A percentile compares a stretch with the other conserved stretches of the same genome.
Conservation (phyloP, 2,329 filamentous ascomycete species). For the Aspergillus sp. region DNA sequence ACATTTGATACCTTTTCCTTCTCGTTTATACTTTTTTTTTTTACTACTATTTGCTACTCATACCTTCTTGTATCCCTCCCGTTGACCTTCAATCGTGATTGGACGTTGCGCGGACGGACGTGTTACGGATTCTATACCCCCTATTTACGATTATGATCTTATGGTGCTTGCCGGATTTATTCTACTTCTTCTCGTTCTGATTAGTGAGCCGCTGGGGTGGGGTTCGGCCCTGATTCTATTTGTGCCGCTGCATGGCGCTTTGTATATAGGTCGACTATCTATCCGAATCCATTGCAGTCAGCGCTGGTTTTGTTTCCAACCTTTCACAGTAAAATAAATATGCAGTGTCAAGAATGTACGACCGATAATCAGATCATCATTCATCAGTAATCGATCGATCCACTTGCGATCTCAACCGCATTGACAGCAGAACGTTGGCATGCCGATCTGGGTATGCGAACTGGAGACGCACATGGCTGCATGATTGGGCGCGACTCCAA, state of each 20-base stretch:
- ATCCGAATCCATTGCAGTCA: slow-evolving; percentile 12
- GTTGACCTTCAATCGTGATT: slow-evolving; percentile 5
- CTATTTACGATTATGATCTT: slow-evolving; percentile 33
- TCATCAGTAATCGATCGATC: background rate
- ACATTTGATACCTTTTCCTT: slow-evolving; percentile 11
- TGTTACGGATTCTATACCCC: slow-evolving; percentile 34
- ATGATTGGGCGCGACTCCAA: background rate
- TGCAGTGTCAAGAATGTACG: background rate
- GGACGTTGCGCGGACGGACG: slow-evolving; percentile 9
- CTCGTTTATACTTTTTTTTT: slow-evolving; percentile 18
- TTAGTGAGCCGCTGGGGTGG: slow-evolving; percentile 9
- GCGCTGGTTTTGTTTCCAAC: background rate
- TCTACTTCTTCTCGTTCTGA: slow-evolving; percentile 21
- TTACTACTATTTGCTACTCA: slow-evolving; percentile 20
- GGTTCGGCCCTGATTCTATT: slow-evolving; percentile 7
- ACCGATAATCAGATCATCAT: background rate
- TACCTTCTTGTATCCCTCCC: slow-evolving; percentile 19
- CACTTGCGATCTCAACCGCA: background rate
- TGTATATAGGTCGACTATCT: slow-evolving; percentile 12
- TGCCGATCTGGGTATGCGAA: background rate
- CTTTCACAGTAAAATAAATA: background rate
- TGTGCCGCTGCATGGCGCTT: slow-evolving; percentile 6
- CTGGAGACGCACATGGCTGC: background rate
- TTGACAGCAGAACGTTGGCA: background rate
- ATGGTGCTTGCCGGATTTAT: slow-evolving; percentile 25